Percentiles rank a stretch among this genome's conserved stretches.
These are phyloP conservation scores for Cryptococcus deneoformans DNA, from an alignment of 1,284 basidiomycete genomes.

Conservation along the genomic window DNA sequence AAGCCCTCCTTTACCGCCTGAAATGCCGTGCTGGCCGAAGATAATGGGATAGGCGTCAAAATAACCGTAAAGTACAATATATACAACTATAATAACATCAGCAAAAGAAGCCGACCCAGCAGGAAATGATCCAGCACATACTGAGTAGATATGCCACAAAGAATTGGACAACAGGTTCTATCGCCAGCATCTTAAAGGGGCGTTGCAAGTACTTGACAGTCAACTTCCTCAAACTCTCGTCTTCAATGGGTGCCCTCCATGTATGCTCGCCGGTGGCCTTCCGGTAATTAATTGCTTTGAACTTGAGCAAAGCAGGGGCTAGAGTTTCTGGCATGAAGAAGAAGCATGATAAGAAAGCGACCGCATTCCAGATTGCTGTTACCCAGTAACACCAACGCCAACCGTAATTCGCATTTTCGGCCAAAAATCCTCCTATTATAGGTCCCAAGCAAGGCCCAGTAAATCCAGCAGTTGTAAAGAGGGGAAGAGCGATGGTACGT, in stretches of 20 bases:
- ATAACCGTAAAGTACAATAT: constrained; percentile 55
- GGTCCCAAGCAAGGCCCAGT: constrained; percentile 22
- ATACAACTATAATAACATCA: constrained; percentile 18
- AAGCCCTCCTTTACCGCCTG: constrained; percentile 58
- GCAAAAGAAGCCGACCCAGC: too few species aligned
- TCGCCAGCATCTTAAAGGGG: constrained; percentile 24
- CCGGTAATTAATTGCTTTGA: constrained; percentile 20
- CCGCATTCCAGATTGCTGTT: constrained; percentile 22
- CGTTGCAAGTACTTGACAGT: constrained; percentile 19
- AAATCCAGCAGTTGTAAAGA: constrained; percentile 25
- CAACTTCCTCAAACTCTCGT: constrained; percentile 21
- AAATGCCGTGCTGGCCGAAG: constrained; percentile 42
- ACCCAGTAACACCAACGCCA: constrained; percentile 32
- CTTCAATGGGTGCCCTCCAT: constrained; percentile 26
- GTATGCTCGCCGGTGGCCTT: constrained; percentile 14
- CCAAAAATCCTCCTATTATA: constrained; percentile 21
- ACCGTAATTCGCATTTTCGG: constrained; percentile 8
- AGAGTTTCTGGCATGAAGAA: constrained; percentile 30
- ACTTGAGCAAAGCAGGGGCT: constrained; percentile 19
- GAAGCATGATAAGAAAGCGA: constrained; percentile 14
- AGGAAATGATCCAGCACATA: constrained; percentile 8
- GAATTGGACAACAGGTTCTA: constrained; percentile 24
- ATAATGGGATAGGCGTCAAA: constrained; percentile 62
- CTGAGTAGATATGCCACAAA: constrained; percentile 23
- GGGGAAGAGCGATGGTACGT: constrained; percentile 19